phyloP scores from a whole-genome alignment of 2,329 filamentous ascomycete species.

The Scedosporium boydii region DNA sequence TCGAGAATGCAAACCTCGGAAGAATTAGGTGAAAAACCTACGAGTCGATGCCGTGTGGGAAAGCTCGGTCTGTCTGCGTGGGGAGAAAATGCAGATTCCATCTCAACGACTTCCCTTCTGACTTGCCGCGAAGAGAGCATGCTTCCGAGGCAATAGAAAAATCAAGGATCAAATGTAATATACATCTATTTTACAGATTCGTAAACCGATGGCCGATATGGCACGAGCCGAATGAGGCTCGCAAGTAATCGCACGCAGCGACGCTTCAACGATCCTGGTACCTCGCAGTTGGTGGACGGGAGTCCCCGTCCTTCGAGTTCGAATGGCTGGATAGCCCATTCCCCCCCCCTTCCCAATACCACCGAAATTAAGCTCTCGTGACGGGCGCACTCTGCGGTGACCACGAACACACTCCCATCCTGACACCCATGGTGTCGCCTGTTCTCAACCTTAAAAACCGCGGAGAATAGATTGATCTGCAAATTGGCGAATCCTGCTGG shows the following conservation, averaged over 20 bases:
- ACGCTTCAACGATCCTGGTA: too few relatives aligned
- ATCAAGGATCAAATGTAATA: too few relatives aligned
- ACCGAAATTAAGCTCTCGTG: background rate
- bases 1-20: background rate
- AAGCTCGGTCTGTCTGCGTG: background rate
- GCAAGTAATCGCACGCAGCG: too few relatives aligned
- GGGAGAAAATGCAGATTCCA: too few relatives aligned
- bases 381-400: background rate
- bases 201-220: too few relatives aligned
- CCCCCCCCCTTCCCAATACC: background rate
- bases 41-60: background rate
- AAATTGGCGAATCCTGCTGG: background rate
- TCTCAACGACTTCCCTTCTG: too few relatives aligned
- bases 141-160: too few relatives aligned
- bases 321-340: background rate
- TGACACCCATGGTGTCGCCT: background rate
- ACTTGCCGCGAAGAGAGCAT: too few relatives aligned
- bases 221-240: too few relatives aligned
- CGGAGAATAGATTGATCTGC: background rate
- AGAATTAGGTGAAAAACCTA: background rate
- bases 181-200: too few relatives aligned
- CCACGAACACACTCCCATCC: background rate
- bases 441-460: background rate
- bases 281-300: too few relatives aligned
- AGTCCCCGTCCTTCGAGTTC: too few relatives aligned